Conservation (phyloP, 805 yeast genomes). For the Saturnispora sekii region DNA sequence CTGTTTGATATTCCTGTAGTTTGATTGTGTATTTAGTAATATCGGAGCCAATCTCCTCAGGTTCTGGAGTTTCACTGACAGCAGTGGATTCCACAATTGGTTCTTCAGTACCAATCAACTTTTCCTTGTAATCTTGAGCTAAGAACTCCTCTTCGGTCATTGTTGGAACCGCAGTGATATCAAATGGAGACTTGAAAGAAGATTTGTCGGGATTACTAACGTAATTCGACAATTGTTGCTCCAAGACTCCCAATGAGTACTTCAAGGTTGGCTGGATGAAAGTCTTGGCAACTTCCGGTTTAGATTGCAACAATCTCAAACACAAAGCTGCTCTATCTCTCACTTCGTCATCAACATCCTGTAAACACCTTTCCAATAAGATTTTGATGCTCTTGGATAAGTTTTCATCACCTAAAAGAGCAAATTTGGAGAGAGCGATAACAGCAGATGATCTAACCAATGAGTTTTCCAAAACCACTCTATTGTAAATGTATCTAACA, state of each 20-base stretch:
- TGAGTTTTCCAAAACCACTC: constrained; percentile 93
- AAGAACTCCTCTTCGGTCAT: constrained; percentile 59
- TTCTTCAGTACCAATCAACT: constrained; percentile 28
- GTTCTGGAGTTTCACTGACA: constrained; percentile 8
- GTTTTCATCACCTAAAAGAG: constrained; percentile 59
- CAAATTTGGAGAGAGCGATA: constrained; percentile 84
- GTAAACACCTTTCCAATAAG: constrained; percentile 72
- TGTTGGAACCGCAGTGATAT: constrained; percentile 56
- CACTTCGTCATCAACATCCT: constrained; percentile 91
- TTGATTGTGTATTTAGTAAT: constrained; percentile 27
- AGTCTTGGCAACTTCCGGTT: constrained; percentile 32
- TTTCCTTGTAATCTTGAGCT: constrained; percentile 51
- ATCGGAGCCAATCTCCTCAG: constrained; percentile 14
- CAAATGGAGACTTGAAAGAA: constrained; percentile 52
- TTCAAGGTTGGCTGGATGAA: constrained; percentile 59
- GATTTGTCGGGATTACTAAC: constrained; percentile 41
- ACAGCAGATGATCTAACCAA: constrained; percentile 95
- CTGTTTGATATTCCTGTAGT: constrained; percentile 63
- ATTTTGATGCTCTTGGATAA: constrained; percentile 63
- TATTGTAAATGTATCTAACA: constrained; percentile 92
- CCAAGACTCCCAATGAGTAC: constrained; percentile 70
- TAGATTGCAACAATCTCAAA: constrained; percentile 48
- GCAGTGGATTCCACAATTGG: constrained; percentile 15
- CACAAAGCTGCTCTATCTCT: constrained; percentile 94
- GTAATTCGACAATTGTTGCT: constrained; percentile 64